These are phyloP conservation scores for Buddleja alternifolia DNA, from an alignment of 257 asterid species.

Conservation along the genomic window DNA sequence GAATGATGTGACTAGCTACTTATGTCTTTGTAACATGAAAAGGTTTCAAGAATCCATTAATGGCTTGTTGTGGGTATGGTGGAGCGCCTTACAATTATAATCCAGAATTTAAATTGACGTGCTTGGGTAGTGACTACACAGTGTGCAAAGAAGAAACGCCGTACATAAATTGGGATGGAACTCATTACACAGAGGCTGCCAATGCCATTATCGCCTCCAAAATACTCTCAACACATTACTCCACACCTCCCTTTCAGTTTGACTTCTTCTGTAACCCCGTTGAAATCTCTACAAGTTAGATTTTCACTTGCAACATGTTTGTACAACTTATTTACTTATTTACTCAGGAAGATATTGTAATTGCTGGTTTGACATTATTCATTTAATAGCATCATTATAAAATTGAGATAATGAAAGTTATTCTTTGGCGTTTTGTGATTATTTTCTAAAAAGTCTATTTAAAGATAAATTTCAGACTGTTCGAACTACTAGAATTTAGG, in stretches of 20 bases:
- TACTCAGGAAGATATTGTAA: too few species aligned
- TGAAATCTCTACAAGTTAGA: neutral
- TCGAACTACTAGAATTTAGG: too few species aligned
- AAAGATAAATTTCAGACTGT: too few species aligned
- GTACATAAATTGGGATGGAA: constrained; percentile 60
- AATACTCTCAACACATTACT: constrained; percentile 46
- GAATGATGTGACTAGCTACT: too few species aligned
- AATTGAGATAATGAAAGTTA: too few species aligned
- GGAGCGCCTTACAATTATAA: constrained; percentile 54
- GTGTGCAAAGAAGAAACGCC: constrained; percentile 38
- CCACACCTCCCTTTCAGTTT: constrained; percentile 45
- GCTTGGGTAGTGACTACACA: constrained; percentile 30
- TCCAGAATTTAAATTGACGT: constrained; percentile 24
- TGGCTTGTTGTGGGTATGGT: constrained; percentile 68
- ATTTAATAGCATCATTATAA: too few species aligned
- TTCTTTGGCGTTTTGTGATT: too few species aligned
- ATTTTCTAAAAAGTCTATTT: too few species aligned
- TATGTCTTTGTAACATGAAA: too few species aligned
- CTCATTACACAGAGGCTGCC: constrained; percentile 58
- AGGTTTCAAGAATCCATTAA: constrained; percentile 55
- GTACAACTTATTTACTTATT: too few species aligned
- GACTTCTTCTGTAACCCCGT: constrained; percentile 32
- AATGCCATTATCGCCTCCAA: constrained; percentile 48
- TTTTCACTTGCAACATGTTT: too few species aligned
- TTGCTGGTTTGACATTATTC: too few species aligned